A percentile compares a stretch with the other conserved stretches of the same genome.
Conservation (phyloP, 2,329 filamentous ascomycete species). For the Exutisphaerella laricina region DNA sequence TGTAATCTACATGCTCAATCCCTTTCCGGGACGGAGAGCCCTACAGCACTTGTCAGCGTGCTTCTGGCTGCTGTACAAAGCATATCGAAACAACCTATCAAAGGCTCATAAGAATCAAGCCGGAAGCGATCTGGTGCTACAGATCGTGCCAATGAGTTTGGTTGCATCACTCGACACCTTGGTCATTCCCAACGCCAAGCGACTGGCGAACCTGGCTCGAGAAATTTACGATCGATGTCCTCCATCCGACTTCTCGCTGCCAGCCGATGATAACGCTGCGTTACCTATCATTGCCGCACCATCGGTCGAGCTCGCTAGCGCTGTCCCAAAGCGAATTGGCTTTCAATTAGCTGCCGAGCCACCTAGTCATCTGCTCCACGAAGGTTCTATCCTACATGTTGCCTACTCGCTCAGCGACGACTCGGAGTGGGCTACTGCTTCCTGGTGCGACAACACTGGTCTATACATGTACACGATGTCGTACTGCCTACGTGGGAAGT, state of each 20-base stretch:
- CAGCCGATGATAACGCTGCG: slow-evolving; percentile 19
- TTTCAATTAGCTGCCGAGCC: slow-evolving; percentile 66
- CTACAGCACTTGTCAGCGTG: slow-evolving; percentile 63
- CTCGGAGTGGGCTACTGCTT: slow-evolving; percentile 69
- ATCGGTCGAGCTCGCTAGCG: slow-evolving; percentile 66
- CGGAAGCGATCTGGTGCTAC: slow-evolving; percentile 62
- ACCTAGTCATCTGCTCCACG: slow-evolving; percentile 66
- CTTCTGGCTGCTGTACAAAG: slow-evolving; percentile 66
- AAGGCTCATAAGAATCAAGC: slow-evolving; percentile 51
- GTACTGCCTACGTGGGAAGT: slow-evolving; percentile 61
- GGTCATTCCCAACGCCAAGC: slow-evolving; percentile 55
- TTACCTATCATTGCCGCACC: slow-evolving; percentile 56
- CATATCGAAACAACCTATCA: slow-evolving; percentile 59
- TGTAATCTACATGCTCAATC: slow-evolving; percentile 72
- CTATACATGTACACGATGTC: slow-evolving; percentile 66
- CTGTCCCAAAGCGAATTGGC: slow-evolving; percentile 64
- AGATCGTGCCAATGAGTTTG: slow-evolving; percentile 65
- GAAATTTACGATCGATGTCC: slow-evolving; percentile 74
- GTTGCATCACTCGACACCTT: slow-evolving; percentile 59
- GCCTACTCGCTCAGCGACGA: slow-evolving; percentile 72
- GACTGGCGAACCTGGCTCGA: slow-evolving; percentile 53
- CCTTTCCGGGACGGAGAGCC: slow-evolving; percentile 39
- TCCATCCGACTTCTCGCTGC: slow-evolving; percentile 32
- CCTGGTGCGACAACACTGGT: slow-evolving; percentile 75
- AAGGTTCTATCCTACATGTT: slow-evolving; percentile 75